phyloP scores from a whole-genome alignment of 2,329 filamentous ascomycete species.

The Aspergillus sp. region DNA sequence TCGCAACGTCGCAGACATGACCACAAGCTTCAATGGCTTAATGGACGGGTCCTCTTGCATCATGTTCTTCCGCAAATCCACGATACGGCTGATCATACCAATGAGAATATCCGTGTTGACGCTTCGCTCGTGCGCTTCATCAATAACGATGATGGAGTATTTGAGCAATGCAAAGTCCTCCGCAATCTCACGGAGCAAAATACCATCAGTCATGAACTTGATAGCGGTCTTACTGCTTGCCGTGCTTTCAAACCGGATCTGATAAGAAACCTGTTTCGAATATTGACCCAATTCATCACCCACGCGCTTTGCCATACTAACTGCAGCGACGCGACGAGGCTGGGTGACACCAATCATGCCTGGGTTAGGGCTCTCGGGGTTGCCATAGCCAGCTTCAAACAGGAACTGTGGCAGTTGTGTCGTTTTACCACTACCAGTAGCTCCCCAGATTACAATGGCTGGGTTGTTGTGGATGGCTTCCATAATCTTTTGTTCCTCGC shows the following conservation, averaged over 20 bases:
- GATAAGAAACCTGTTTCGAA: conserved; percentile 76
- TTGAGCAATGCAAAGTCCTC: conserved; percentile 82
- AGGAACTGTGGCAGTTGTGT: conserved; percentile 96
- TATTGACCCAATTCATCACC: conserved; percentile 73
- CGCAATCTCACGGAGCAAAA: conserved; percentile 81
- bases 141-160: conserved; percentile 90
- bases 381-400: conserved; percentile 87
- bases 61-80: conserved; percentile 72
- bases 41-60: conserved; percentile 62
- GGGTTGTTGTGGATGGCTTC: conserved; percentile 91
- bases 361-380: conserved; percentile 66
- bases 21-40: conserved; percentile 81
- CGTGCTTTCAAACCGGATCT: conserved; percentile 89
- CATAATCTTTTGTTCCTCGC: conserved; percentile 96
- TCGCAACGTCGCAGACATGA: conserved; percentile 94
- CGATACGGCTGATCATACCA: conserved; percentile 89
- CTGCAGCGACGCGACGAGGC: conserved; percentile 85
- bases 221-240: conserved; percentile 74
- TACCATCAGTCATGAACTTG: conserved; percentile 99
- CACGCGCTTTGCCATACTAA: conserved; percentile 94
- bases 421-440: conserved; percentile 95
- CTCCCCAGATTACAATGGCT: conserved; percentile 84
- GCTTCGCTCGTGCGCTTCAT: conserved; percentile 94
- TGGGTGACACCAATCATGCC: conserved; percentile 95
- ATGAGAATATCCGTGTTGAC: conserved; percentile 98